Evolutionary conservation across 768 basidiomycete species (phyloP).

Genomic region (Grammothele lineata): DNA sequence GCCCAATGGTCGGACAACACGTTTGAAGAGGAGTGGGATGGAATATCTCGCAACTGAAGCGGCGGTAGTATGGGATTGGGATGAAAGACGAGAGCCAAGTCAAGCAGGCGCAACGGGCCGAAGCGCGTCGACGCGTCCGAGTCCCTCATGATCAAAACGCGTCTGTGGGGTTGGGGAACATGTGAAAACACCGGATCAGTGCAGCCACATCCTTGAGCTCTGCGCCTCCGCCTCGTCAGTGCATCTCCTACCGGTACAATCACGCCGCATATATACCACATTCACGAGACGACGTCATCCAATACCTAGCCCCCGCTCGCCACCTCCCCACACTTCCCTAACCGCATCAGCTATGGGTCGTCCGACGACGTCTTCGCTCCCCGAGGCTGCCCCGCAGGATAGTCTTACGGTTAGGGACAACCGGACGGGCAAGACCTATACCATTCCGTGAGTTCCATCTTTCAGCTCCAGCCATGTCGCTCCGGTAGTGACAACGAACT

Average conservation of each 20-base stretch:
- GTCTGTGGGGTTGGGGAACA: slow-evolving; percentile 3
- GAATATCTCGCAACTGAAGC: too few relatives aligned
- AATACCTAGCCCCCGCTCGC: background rate
- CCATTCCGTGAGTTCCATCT: slow-evolving; percentile 54
- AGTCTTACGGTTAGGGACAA: slow-evolving; percentile 73
- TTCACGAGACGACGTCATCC: background rate
- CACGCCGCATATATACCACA: slow-evolving; percentile 6
- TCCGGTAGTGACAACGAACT: too few relatives aligned
- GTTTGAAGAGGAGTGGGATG: too few relatives aligned
- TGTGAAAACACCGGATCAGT: slow-evolving; percentile 13
- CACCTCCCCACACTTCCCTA: background rate
- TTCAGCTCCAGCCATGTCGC: too few relatives aligned
- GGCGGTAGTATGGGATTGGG: too few relatives aligned
- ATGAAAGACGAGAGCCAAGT: too few relatives aligned
- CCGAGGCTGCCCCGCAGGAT: slow-evolving; percentile 12
- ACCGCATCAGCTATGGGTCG: slow-evolving; percentile 20
- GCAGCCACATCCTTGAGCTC: background rate
- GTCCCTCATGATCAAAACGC: too few relatives aligned
- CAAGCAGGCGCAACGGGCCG: too few relatives aligned
- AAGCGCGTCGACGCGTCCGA: too few relatives aligned
- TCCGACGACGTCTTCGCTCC: slow-evolving; percentile 10
- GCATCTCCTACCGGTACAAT: too few relatives aligned
- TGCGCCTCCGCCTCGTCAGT: too few relatives aligned
- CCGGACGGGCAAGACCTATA: slow-evolving; percentile 76
- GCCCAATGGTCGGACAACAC: too few relatives aligned